phyloP scores from a whole-genome alignment of 75 land plant genomes.

The Picea sitchensis region DNA sequence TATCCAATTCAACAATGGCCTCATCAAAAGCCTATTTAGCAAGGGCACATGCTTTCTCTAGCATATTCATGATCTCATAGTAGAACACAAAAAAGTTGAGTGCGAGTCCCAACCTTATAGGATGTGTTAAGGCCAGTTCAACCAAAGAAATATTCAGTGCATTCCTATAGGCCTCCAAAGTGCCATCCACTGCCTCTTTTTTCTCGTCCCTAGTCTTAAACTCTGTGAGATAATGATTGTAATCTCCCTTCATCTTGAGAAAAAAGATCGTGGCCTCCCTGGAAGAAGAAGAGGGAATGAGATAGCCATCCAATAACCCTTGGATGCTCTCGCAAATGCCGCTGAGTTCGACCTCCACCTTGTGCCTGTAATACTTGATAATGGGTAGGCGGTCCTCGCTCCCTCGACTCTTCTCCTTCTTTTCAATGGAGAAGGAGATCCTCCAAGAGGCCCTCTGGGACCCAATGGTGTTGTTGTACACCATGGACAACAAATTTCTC shows the following conservation, averaged over 20 bases:
- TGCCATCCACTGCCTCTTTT: too few species aligned
- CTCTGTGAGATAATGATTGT: too few species aligned
- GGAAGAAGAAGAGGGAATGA: conserved; percentile 52
- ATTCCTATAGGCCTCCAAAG: too few species aligned
- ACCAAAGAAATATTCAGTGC: too few species aligned
- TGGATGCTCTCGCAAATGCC: conserved; percentile 69
- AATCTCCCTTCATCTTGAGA: conserved; percentile 67
- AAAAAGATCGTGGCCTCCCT: conserved; percentile 77
- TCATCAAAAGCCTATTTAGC: too few species aligned
- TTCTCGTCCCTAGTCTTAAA: too few species aligned
- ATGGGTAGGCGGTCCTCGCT: conserved; percentile 55
- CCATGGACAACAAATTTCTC: conserved; percentile 76
- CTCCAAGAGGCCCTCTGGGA: conserved; percentile 79
- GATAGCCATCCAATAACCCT: conserved; percentile 48
- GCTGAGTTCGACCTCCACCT: conserved; percentile 65
- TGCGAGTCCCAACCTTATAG: too few species aligned
- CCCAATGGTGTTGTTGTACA: conserved; percentile 78
- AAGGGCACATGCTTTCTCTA: too few species aligned
- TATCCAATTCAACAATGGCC: too few species aligned
- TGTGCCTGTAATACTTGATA: conserved; percentile 61
- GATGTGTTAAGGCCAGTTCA: neutral
- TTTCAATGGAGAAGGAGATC: conserved; percentile 79
- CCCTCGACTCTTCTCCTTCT: conserved; percentile 77
- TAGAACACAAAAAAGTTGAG: too few species aligned
- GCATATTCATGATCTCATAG: too few species aligned